Evolutionary conservation across 768 basidiomycete species (phyloP).

Genomic region (Kwoniella newhampshirensis): DNA sequence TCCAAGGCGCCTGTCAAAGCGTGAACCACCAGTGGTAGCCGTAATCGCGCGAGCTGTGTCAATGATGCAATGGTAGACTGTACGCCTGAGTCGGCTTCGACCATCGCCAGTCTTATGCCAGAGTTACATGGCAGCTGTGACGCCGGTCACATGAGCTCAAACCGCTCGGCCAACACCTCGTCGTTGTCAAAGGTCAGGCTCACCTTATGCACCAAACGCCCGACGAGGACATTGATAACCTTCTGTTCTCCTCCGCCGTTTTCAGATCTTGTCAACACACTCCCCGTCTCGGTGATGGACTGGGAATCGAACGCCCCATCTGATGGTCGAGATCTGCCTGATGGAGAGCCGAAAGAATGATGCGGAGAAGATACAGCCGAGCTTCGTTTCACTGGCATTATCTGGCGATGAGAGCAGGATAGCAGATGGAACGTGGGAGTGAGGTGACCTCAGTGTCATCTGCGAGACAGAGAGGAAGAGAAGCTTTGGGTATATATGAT

Average conservation of each 20-base stretch:
- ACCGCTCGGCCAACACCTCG: too few relatives aligned
- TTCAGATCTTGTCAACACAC: conserved; percentile 16
- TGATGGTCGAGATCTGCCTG: conserved; percentile 7
- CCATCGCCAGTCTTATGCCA: conserved; percentile 66
- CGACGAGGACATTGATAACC: conserved; percentile 75
- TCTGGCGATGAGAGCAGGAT: too few relatives aligned
- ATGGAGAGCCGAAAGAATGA: conserved; percentile 18
- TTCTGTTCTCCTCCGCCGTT: conserved; percentile 61
- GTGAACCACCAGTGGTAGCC: conserved; percentile 76
- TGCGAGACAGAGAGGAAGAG: too few relatives aligned
- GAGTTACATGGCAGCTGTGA: conserved; percentile 90
- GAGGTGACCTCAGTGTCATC: too few relatives aligned
- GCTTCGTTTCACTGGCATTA: conserved; percentile 17
- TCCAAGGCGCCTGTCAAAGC: conserved; percentile 75
- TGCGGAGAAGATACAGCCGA: conserved; percentile 14
- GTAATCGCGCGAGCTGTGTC: conserved; percentile 73
- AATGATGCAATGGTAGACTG: conserved; percentile 75
- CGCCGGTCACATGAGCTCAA: too few relatives aligned
- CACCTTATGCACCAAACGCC: conserved; percentile 78
- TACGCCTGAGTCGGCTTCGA: conserved; percentile 74
- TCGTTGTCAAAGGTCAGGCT: conserved; percentile 13
- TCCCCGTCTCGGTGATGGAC: conserved; percentile 16
- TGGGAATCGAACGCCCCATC: neutral
- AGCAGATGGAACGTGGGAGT: too few relatives aligned
- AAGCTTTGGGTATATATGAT: too few relatives aligned